Conservation (phyloP, 257 asterid species). For the Solanum lignicaule region DNA sequence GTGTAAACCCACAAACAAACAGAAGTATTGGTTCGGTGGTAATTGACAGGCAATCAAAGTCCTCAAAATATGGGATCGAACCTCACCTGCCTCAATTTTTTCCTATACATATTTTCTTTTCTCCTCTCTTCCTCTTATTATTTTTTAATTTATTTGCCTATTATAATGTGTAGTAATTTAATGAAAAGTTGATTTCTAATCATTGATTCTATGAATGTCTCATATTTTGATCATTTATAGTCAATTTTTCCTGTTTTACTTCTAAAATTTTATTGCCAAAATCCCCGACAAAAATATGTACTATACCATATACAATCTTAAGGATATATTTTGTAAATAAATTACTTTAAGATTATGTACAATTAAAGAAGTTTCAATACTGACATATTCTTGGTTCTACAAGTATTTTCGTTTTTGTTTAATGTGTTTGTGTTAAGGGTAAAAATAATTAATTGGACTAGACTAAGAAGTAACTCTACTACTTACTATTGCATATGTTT, state of each 20-base stretch:
- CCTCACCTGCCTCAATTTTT: background rate
- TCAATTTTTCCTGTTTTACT: background rate
- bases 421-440: background rate
- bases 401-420: background rate
- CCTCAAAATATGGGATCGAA: background rate
- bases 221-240: background rate
- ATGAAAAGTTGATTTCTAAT: background rate
- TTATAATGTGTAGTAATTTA: background rate
- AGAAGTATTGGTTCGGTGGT: background rate
- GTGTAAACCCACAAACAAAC: background rate
- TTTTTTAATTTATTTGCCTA: background rate
- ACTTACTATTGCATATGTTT: background rate
- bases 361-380: background rate
- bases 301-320: background rate
- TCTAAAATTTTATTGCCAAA: background rate
- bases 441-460: background rate
- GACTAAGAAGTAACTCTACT: background rate
- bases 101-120: background rate
- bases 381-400: background rate
- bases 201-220: background rate
- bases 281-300: background rate
- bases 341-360: background rate
- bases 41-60: background rate
- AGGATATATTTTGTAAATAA: background rate
- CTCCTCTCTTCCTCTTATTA: background rate